Percentiles rank a stretch among this genome's conserved stretches.
phyloP scores from a whole-genome alignment of 2,329 filamentous ascomycete species.

The Teratosphaeria destructans region DNA sequence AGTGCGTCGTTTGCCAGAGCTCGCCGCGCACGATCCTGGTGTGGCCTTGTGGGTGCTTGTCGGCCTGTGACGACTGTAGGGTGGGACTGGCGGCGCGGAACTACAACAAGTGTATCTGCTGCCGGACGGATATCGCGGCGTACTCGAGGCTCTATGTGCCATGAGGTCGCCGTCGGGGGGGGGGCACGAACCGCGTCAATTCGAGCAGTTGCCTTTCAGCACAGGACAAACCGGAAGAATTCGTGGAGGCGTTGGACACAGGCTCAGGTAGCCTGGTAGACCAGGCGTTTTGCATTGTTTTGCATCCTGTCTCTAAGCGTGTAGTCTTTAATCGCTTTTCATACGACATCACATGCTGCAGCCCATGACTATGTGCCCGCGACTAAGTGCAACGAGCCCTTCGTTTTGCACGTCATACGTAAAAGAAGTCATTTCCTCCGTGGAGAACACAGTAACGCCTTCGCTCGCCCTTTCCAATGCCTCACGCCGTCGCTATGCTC shows the following conservation, averaged over 20 bases:
- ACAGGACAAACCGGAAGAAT: neutral
- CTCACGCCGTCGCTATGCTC: conserved; percentile 12
- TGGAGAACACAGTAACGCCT: neutral
- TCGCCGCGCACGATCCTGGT: conserved; percentile 80
- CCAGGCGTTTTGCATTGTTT: neutral
- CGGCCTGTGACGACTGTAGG: conserved; percentile 87
- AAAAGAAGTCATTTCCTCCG: neutral
- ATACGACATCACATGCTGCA: neutral
- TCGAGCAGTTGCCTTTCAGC: neutral
- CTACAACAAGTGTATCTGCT: conserved; percentile 93
- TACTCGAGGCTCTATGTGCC: conserved; percentile 91
- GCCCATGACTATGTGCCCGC: neutral
- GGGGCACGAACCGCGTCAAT: neutral
- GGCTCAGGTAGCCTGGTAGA: neutral
- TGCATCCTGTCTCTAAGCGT: neutral
- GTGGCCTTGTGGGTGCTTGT: conserved; percentile 93
- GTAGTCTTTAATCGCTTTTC: neutral
- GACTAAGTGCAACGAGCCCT: neutral
- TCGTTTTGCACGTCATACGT: neutral
- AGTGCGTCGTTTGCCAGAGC: conserved; percentile 88
- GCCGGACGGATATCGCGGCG: conserved; percentile 74
- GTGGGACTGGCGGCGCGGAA: conserved; percentile 94
- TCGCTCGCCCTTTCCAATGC: neutral
- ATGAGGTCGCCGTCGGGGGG: conserved; percentile 25
- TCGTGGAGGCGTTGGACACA: too few relatives aligned